A percentile compares a stretch with the other conserved stretches of the same genome.
These are phyloP conservation scores for Eimeria acervulina DNA, from an alignment of 169 alveolate genomes.

Conservation along the genomic window DNA sequence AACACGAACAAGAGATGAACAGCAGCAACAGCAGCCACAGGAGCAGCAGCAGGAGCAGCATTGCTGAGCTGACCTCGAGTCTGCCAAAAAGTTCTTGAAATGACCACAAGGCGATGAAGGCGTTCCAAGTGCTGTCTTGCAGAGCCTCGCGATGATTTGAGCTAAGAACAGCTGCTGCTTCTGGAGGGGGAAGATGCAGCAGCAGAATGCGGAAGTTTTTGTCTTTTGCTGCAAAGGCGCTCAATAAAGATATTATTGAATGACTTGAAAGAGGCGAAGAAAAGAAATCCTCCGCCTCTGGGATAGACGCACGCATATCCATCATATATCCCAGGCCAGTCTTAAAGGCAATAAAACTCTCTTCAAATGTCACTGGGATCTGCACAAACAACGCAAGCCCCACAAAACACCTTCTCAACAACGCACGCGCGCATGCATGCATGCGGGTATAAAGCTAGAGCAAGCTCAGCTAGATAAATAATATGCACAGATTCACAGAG, in stretches of 20 bases:
- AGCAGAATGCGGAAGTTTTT: background rate
- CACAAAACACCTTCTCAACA: too few species aligned
- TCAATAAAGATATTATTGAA: background rate
- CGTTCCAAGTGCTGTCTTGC: slow-evolving; percentile 66
- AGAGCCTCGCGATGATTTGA: slow-evolving; percentile 12
- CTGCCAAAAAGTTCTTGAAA: slow-evolving; percentile 53
- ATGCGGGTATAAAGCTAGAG: background rate
- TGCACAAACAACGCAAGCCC: background rate
- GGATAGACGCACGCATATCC: background rate
- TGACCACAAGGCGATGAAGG: slow-evolving; percentile 65
- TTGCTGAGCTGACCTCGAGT: slow-evolving; percentile 6
- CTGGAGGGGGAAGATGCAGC: background rate
- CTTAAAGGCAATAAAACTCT: slow-evolving; percentile 40
- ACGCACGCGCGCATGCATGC: background rate
- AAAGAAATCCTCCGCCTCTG: background rate
- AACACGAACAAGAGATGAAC: background rate
- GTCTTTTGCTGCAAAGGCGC: background rate
- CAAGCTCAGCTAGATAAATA: background rate
- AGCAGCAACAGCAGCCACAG: background rate
- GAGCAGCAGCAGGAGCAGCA: background rate
- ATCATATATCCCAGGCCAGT: background rate
- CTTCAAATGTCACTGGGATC: slow-evolving; percentile 48
- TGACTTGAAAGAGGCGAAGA: slow-evolving; percentile 4
- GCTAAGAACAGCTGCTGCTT: background rate
- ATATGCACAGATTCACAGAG: background rate